Evolutionary conservation across 495 filamentous ascomycete species (phyloP).

Genomic region (Hypoxylon lenormandii): DNA sequence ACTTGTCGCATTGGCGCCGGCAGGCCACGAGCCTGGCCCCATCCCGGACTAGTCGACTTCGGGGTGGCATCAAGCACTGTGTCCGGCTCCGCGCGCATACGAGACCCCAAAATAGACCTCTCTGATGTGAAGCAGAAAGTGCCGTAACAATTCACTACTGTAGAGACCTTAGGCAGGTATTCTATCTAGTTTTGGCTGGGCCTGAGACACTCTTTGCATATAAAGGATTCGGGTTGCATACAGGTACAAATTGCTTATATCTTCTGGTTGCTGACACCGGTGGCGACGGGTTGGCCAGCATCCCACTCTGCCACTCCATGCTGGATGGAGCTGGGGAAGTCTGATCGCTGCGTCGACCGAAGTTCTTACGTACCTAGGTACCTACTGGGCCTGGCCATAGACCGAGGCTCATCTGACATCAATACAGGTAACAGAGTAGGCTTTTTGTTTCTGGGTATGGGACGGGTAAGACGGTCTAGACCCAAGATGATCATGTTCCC

Average conservation of each 20-base stretch:
- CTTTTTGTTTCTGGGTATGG: constrained; percentile 18
- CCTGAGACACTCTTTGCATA: constrained; percentile 22
- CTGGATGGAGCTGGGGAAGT: background rate
- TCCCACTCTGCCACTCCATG: background rate
- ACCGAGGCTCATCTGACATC: constrained; percentile 34
- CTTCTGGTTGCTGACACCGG: background rate
- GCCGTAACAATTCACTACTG: background rate
- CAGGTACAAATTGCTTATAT: background rate
- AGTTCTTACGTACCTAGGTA: background rate
- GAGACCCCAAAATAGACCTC: constrained; percentile 10
- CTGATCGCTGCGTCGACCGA: background rate
- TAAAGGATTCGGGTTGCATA: constrained; percentile 5
- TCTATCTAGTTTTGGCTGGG: constrained; percentile 5
- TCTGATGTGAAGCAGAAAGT: constrained; percentile 15
- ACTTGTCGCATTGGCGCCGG: constrained; percentile 29
- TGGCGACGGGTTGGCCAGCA: background rate
- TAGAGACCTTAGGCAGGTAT: background rate
- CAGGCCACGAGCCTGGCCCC: constrained; percentile 11
- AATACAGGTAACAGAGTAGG: no score
- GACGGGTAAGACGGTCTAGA: constrained; percentile 31
- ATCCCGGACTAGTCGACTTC: constrained; percentile 21
- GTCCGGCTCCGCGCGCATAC: constrained; percentile 22
- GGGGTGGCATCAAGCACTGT: constrained; percentile 26
- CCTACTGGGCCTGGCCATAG: background rate
- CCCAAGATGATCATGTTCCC: constrained; percentile 29